Evolutionary conservation across 768 basidiomycete species (phyloP).

Genomic region (Tricholoma sp.): DNA sequence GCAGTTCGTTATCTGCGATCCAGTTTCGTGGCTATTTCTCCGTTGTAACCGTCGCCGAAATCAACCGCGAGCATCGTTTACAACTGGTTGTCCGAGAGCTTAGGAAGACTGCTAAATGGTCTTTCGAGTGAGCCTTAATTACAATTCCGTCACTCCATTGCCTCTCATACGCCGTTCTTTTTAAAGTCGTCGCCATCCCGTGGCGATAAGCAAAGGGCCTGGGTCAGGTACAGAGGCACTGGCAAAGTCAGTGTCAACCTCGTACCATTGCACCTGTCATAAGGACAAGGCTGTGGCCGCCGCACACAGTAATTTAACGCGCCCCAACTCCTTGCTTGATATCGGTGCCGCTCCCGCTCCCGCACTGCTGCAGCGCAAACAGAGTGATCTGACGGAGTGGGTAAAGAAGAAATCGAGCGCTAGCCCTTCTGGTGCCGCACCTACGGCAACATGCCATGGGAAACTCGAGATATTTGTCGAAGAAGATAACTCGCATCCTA

Average conservation of each 20-base stretch:
- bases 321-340: background rate
- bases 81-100: slow-evolving; percentile 23
- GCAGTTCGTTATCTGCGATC: slow-evolving; percentile 6
- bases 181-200: background rate
- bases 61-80: slow-evolving; percentile 19
- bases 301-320: background rate
- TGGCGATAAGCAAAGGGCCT: background rate
- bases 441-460: background rate
- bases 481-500: background rate
- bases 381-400: background rate
- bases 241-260: background rate
- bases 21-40: slow-evolving; percentile 23
- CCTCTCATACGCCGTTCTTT: no score
- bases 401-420: background rate
- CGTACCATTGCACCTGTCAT: background rate
- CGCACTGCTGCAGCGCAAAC: background rate
- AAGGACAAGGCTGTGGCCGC: background rate
- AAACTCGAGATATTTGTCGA: background rate
- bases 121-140: background rate
- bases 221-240: background rate
- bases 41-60: slow-evolving; percentile 21
- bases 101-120: slow-evolving; percentile 19
- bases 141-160: background rate
- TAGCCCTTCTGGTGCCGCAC: background rate
- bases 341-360: background rate